Conservation (phyloP, 305 asterid genomes). For the Solanum hybrid region DNA sequence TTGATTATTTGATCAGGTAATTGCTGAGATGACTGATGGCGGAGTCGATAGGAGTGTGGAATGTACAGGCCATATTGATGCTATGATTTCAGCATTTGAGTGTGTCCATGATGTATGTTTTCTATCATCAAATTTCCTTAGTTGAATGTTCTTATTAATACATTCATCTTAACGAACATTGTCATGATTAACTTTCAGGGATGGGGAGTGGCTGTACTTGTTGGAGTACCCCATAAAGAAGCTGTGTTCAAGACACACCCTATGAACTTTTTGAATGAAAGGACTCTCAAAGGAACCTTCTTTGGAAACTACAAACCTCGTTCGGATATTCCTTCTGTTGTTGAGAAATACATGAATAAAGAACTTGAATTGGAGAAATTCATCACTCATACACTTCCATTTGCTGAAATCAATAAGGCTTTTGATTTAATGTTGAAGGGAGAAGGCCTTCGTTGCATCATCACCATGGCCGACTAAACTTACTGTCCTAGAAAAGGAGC, state of each 20-base stretch:
- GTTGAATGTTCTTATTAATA: background rate
- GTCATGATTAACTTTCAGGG: slow-evolving; percentile 3
- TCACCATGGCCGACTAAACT: slow-evolving; percentile 19
- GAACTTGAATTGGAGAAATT: slow-evolving; percentile 39
- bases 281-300: slow-evolving; percentile 25
- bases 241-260: slow-evolving; percentile 23
- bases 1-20: slow-evolving; percentile 26
- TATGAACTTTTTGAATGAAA: slow-evolving; percentile 20
- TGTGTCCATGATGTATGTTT: slow-evolving; percentile 78
- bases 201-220: slow-evolving; percentile 34
- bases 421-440: slow-evolving; percentile 28
- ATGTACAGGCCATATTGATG: slow-evolving; percentile 62
- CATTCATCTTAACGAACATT: background rate
- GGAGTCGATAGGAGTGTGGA: slow-evolving; percentile 73
- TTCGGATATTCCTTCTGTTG: slow-evolving; percentile 17
- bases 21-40: slow-evolving; percentile 61
- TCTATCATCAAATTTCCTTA: background rate
- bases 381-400: slow-evolving; percentile 20
- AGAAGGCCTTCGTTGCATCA: slow-evolving; percentile 28
- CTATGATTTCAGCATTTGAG: slow-evolving; percentile 78
- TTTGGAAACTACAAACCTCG: slow-evolving; percentile 28
- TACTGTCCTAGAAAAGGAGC: background rate
- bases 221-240: slow-evolving; percentile 22
- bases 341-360: slow-evolving; percentile 23
- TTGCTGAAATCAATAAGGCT: slow-evolving; percentile 25